Evolutionary conservation across 78 protist species (phyloP), one percentile per base, ranked within the genome.

Genomic region (Tieghemostelium lacteum): DNA sequence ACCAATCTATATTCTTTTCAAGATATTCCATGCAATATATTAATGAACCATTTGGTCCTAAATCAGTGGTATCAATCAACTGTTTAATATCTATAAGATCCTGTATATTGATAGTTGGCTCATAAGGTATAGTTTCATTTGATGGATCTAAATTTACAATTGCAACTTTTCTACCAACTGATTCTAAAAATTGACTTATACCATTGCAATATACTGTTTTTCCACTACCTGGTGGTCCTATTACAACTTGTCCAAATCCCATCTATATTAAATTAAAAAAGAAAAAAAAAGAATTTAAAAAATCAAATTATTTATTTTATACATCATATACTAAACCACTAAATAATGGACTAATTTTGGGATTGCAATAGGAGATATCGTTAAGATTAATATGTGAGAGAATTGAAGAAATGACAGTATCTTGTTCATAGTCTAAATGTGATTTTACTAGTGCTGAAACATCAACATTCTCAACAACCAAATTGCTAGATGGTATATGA

Each of bases 11-110:
- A 64, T 98, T 97, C 60, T 86, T 40, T 60, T 87, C 95, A 20
- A 98, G 52, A 67, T 78, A 95, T 24, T 97, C 99, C 92, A 98
- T 76, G 50, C 98, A 87, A 65, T 73, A 98, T 42, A 98, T 45
- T 39, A 97, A 83, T 14, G 95, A 98, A 2, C 99, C 99, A 62
- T 98, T 98, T 8, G 99, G 99, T 0, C 99, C 99, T 20, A 98
- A 78, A 19, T 45, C 93, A 5, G 77, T 50, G 10, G 67, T 70
- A 0, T 92, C 73, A 97, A 97, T 96, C 6, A 93, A 94, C 12
- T n/a, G 77, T 0, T 92, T 87, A 34, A 94, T 72, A 6, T 34
- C 34, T 19, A 97, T 58, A 8, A 98, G 77, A 0, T 95, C 97
- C 14, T 64, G 28, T 7, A 98, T 71, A 64, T 98, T 94, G 0